phyloP scores from a whole-genome alignment of 1,284 basidiomycete genomes.

The Cryptococcus floricola region DNA sequence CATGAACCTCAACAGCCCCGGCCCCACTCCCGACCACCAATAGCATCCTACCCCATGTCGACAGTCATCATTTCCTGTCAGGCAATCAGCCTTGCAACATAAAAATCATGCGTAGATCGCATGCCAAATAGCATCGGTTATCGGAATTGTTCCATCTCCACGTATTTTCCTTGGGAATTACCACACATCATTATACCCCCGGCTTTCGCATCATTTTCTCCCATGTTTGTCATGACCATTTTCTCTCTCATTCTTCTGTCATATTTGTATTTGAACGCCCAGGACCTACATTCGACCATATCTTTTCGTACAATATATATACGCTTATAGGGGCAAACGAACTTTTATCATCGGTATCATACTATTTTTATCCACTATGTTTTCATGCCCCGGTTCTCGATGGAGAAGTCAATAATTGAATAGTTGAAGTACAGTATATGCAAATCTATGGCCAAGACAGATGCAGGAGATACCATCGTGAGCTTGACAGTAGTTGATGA shows the following conservation, averaged over 20 bases:
- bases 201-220: background rate
- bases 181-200: background rate
- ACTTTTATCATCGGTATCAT: too few species aligned
- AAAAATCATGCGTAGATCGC: background rate
- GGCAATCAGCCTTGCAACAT: background rate
- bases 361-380: too few species aligned
- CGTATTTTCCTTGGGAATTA: background rate
- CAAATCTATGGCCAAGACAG: too few species aligned
- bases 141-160: background rate
- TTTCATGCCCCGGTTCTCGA: too few species aligned
- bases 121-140: background rate
- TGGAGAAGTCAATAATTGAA: too few species aligned
- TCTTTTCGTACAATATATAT: too few species aligned
- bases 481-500: too few species aligned
- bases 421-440: too few species aligned
- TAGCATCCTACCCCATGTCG: background rate
- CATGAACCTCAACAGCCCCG: constrained; percentile 64
- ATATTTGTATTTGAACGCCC: background rate
- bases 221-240: constrained; percentile 1
- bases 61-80: background rate
- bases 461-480: too few species aligned
- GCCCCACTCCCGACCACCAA: constrained; percentile 2
- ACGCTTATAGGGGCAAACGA: too few species aligned
- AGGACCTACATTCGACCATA: too few species aligned
- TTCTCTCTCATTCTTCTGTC: background rate